Percentiles rank a stretch among this genome's conserved stretches.
Conservation (phyloP, 495 filamentous ascomycete genomes). For the Penicillium simplicissimum region DNA sequence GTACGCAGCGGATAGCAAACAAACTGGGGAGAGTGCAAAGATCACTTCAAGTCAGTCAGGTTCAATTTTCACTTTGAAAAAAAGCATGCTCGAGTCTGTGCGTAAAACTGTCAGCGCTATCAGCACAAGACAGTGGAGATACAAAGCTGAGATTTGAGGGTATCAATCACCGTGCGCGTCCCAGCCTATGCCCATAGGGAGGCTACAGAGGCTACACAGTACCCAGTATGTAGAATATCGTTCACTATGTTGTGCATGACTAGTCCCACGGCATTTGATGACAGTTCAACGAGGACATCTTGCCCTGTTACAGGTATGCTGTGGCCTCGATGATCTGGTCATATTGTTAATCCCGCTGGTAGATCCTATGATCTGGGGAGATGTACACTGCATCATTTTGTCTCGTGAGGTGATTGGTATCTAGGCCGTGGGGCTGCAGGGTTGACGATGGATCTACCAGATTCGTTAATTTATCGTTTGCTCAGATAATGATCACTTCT, state of each 20-base stretch:
- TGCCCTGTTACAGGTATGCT: background rate
- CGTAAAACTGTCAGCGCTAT: background rate
- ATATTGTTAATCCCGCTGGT: conserved; percentile 14
- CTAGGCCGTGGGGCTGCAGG: conserved; percentile 6
- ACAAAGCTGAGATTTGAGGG: background rate
- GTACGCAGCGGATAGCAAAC: background rate
- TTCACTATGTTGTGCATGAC: background rate
- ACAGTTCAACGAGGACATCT: background rate
- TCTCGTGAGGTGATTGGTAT: background rate
- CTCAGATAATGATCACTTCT: background rate
- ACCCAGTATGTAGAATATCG: background rate
- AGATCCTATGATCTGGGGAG: conserved; percentile 18
- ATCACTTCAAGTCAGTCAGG: background rate
- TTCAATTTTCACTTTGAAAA: background rate
- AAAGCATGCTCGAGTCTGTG: background rate
- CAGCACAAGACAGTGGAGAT: background rate
- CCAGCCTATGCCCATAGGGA: background rate
- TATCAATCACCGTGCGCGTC: background rate
- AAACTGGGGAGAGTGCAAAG: background rate
- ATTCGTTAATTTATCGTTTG: background rate
- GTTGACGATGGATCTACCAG: background rate
- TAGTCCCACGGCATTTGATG: background rate
- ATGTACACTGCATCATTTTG: background rate
- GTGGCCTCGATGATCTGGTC: conserved; percentile 12
- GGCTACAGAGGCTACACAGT: too few relatives aligned